A percentile compares a stretch with the other conserved stretches of the same genome.
These are phyloP conservation scores for Sarocladium oryzae DNA, from an alignment of 2,329 filamentous ascomycete genomes.

Conservation along the genomic window DNA sequence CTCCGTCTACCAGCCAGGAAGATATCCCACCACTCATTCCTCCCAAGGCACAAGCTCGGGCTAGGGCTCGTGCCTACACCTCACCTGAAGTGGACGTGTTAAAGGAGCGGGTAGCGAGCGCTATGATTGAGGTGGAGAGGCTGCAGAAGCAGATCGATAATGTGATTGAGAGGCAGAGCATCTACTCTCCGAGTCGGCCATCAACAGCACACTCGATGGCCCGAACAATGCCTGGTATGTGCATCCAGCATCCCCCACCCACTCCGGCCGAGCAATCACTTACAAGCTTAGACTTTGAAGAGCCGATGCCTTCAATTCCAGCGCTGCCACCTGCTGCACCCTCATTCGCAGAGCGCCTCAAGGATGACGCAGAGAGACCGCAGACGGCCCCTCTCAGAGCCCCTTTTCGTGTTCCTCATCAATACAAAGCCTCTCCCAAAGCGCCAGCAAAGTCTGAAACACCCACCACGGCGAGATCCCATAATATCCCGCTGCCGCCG, in stretches of 20 bases:
- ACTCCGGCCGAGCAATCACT: conserved; percentile 10
- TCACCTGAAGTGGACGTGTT: conserved; percentile 44
- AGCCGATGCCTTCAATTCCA: conserved; percentile 50
- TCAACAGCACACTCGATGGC: conserved; percentile 41
- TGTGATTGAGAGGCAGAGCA: conserved; percentile 53
- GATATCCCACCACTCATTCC: conserved; percentile 31
- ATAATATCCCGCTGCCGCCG: conserved; percentile 39
- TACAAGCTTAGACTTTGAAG: conserved; percentile 30
- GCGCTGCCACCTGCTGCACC: conserved; percentile 50
- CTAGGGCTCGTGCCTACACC: conserved; percentile 35
- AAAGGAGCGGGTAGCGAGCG: conserved; percentile 48
- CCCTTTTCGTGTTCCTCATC: conserved; percentile 25
- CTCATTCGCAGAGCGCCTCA: conserved; percentile 51
- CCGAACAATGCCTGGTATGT: conserved; percentile 24
- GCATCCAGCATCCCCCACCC: conserved; percentile 10
- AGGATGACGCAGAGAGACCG: conserved; percentile 35
- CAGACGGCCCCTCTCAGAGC: conserved; percentile 27
- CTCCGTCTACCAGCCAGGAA: conserved; percentile 17
- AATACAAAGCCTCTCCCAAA: conserved; percentile 22
- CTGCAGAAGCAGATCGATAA: conserved; percentile 54
- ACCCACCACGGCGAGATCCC: conserved; percentile 19
- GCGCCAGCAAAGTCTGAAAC: conserved; percentile 23
- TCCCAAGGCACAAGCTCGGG: conserved; percentile 28
- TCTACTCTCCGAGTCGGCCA: conserved; percentile 47
- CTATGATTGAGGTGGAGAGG: conserved; percentile 52